Evolutionary conservation across 331 rosid species (phyloP).

Genomic region (Quercus tomentella): DNA sequence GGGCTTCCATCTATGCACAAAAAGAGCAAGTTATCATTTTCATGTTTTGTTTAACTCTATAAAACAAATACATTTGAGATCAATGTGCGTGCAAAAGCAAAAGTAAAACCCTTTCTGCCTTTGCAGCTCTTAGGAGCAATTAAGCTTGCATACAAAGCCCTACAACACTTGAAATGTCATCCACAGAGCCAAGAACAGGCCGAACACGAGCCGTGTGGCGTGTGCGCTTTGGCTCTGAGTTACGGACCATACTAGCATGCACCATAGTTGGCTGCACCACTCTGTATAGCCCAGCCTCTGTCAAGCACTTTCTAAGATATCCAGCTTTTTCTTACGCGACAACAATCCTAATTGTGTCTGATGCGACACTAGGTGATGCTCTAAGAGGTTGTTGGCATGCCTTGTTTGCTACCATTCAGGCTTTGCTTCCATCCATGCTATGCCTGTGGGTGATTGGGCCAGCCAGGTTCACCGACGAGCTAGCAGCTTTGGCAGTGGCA

Average conservation of each 20-base stretch:
- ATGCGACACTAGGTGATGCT: constrained; percentile 66
- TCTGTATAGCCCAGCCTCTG: constrained; percentile 40
- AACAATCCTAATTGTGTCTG: constrained; percentile 49
- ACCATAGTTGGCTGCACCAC: constrained; percentile 47
- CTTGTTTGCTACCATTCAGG: constrained; percentile 39
- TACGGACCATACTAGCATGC: constrained; percentile 68
- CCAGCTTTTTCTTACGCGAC: constrained; percentile 60
- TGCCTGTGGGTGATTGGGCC: constrained; percentile 52
- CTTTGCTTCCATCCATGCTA: constrained; percentile 27
- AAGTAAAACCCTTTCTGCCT: no score
- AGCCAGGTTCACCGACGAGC: constrained; percentile 1
- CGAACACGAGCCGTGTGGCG: constrained; percentile 29
- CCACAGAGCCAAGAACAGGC: not conserved
- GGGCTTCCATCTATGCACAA: no score
- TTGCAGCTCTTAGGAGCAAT: no score
- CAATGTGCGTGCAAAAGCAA: no score
- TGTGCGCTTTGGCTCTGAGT: constrained; percentile 40
- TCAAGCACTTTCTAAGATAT: constrained; percentile 36
- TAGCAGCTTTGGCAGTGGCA: constrained; percentile 38
- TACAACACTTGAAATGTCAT: no score
- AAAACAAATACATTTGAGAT: no score
- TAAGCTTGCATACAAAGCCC: no score
- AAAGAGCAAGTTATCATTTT: no score
- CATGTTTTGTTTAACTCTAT: no score
- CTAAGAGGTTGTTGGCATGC: constrained; percentile 55